Evolutionary conservation across 805 yeast species (phyloP), one percentile per base, ranked within the genome.

Genomic region (Yamadazyma paraphyllophila): DNA sequence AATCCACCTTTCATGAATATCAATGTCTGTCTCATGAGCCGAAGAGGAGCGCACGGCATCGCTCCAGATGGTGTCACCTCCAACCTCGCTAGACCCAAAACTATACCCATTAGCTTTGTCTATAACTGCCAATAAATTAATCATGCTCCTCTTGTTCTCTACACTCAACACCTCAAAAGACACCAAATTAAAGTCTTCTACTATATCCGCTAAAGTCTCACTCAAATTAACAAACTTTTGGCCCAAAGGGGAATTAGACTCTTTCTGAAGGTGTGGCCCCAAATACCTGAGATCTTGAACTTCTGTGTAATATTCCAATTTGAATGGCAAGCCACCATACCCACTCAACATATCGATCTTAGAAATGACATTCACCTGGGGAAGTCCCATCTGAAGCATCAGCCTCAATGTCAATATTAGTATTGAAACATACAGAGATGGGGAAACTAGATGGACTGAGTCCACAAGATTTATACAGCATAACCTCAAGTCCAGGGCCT

Each of bases 21-120:
- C 97, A 6, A 80, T 69, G 12, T 77, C 78, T 39, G 70, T 66
- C 27, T 46, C 53, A 4, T 71, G 81, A 38, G 73, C 64, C 9
- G 87, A 82, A 33, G 91, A 83, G 43, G 87, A 88, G 52, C 98
- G 75, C 0, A 92, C 78, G 0, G 97, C 96, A 55, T 92, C 96
- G n/a, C 90, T 87, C 99, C 99, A 94, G 1, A 94, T 82, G 0
- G 92, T 80, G 60, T 94, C 99, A n/a, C 98, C 99, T 2, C 97
- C 96, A 7, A 92, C 75, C 55, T 94, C 99, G 26, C 90, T 87
- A 1, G 91, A 73, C 0, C 99, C 99, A 69, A 88, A 89, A 54
- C 87, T 77, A 61, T 94, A 94, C 0, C 99, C 99, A 56, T 85
- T 88, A 2, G 97, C 92, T 60, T 87, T 91, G 60, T 94, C 99